Evolutionary conservation across 106 monocot species (phyloP).

Genomic region (Xerophyta viscosa): DNA sequence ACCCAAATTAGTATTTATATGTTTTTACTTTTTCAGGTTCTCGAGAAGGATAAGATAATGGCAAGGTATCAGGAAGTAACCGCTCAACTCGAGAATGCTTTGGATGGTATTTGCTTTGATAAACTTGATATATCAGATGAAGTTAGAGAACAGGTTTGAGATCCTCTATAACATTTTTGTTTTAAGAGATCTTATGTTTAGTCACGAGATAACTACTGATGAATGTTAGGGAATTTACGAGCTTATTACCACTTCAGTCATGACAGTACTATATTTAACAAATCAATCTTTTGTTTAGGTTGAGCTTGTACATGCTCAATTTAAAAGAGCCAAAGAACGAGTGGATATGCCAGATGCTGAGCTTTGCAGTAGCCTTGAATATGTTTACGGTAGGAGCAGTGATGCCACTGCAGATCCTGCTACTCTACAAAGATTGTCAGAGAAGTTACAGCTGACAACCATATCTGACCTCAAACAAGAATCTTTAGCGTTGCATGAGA

Average conservation of each 20-base stretch:
- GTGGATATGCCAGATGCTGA: conserved; percentile 54
- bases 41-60: conserved; percentile 65
- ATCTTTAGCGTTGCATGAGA: conserved; percentile 88
- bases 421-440: conserved; percentile 50
- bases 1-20: neutral
- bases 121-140: conserved; percentile 84
- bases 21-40: conserved; percentile 36
- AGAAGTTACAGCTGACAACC: conserved; percentile 70
- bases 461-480: conserved; percentile 88
- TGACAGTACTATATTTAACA: neutral
- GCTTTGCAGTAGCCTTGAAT: conserved; percentile 46
- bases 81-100: conserved; percentile 52
- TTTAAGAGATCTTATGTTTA: neutral
- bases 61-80: conserved; percentile 65
- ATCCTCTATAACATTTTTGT: neutral
- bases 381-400: conserved; percentile 40
- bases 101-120: conserved; percentile 57
- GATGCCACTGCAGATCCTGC: conserved; percentile 33
- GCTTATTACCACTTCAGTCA: no score
- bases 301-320: conserved; percentile 82
- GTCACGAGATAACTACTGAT: neutral
- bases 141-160: conserved; percentile 77
- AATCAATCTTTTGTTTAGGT: conserved; percentile 34
- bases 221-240: no score
- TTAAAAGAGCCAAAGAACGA: conserved; percentile 83